phyloP scores from a whole-genome alignment of 140 eudicot genomes.

The Flaveria floridana region DNA sequence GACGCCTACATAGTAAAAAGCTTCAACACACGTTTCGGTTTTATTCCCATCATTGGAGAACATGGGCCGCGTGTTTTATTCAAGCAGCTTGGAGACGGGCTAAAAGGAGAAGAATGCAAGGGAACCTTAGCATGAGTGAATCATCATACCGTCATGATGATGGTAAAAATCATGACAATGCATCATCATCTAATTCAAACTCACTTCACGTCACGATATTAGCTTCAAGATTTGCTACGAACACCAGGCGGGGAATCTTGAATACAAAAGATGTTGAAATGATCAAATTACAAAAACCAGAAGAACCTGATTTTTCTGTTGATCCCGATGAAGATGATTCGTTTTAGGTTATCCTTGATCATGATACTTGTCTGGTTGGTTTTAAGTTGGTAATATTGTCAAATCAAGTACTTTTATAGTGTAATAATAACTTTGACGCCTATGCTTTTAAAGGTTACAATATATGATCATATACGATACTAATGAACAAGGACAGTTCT shows the following conservation, averaged over 20 bases:
- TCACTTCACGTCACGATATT: constrained; percentile 54
- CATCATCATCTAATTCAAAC: constrained; percentile 12
- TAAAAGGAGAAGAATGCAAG: constrained; percentile 58
- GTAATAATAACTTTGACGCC: background rate
- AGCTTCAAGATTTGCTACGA: constrained; percentile 72
- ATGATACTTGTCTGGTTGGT: constrained; percentile 11
- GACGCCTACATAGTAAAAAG: constrained; percentile 80
- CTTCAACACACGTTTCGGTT: constrained; percentile 75
- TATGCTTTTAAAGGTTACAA: background rate
- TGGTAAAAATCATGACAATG: constrained; percentile 35
- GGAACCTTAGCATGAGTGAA: constrained; percentile 57
- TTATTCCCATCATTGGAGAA: constrained; percentile 83
- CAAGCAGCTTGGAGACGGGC: constrained; percentile 82
- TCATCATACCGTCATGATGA: constrained; percentile 46
- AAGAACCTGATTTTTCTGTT: constrained; percentile 78
- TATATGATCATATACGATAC: background rate
- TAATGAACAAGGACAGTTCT: no score
- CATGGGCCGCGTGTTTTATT: constrained; percentile 92
- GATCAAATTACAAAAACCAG: constrained; percentile 74
- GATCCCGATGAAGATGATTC: constrained; percentile 60
- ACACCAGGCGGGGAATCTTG: constrained; percentile 60
- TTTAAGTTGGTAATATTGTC: constrained; percentile 8
- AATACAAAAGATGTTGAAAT: constrained; percentile 54
- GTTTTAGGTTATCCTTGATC: constrained; percentile 21
- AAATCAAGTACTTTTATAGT: constrained; percentile 11